Evolutionary conservation across 345 rosid genomes (phyloP).

Genomic region (Balakata baccata): DNA sequence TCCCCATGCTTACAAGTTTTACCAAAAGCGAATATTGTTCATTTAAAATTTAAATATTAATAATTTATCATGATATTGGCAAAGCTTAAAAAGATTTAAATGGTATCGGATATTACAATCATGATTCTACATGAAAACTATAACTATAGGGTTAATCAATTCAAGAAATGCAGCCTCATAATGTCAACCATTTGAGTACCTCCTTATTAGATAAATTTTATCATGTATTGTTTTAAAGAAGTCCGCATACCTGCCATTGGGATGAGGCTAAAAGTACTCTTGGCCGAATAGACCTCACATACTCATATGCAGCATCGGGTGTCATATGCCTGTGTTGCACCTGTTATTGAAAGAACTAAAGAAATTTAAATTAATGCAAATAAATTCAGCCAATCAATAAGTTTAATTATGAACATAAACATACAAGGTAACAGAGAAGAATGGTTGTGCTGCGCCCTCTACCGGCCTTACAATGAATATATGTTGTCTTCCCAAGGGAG

Average conservation of each 20-base stretch:
- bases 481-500: slow-evolving; percentile 57
- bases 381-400: not conserved
- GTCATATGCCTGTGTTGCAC: slow-evolving; percentile 77
- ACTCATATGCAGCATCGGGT: slow-evolving; percentile 68
- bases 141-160: not conserved
- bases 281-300: slow-evolving; percentile 72
- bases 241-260: slow-evolving; percentile 73
- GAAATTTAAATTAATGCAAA: not conserved
- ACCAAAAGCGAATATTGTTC: not conserved
- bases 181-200: not conserved
- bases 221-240: not conserved
- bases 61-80: not conserved
- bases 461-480: slow-evolving; percentile 95
- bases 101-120: not conserved
- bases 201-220: not conserved
- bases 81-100: not conserved
- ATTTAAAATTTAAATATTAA: no score
- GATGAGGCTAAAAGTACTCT: slow-evolving; percentile 79
- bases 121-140: not conserved
- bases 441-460: slow-evolving; percentile 90
- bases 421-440: slow-evolving; percentile 82
- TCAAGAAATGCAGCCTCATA: not conserved
- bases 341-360: slow-evolving; percentile 30
- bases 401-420: not conserved
- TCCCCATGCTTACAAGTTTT: not conserved